phyloP scores from a whole-genome alignment of 2,329 filamentous ascomycete genomes.

The Aspergillus ochraceoroseus region DNA sequence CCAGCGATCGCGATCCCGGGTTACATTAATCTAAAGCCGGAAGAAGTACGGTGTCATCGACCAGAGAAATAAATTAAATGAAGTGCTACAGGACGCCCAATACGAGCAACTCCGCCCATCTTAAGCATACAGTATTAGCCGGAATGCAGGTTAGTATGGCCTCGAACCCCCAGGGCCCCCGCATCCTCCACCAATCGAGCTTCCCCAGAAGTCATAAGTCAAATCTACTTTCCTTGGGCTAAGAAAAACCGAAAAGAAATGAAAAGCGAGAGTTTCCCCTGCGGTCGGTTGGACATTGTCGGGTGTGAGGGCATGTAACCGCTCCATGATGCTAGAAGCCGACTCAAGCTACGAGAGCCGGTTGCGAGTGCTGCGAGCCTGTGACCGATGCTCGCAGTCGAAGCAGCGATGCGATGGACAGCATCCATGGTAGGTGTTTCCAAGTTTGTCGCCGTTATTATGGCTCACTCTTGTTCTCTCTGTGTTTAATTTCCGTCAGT shows the following conservation, averaged over 20 bases:
- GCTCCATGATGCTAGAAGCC: slow-evolving; percentile 3
- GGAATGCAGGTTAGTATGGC: neutral
- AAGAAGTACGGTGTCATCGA: too few relatives aligned
- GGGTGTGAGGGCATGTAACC: neutral
- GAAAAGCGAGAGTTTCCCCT: too few relatives aligned
- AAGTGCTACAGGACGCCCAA: too few relatives aligned
- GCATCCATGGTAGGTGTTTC: slow-evolving; percentile 9
- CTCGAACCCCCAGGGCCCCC: neutral
- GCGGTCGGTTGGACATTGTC: neutral
- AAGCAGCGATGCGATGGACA: slow-evolving; percentile 12
- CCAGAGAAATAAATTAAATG: too few relatives aligned
- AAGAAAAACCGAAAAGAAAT: neutral
- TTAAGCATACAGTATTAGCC: slow-evolving; percentile 2
- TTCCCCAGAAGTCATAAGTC: slow-evolving; percentile 5
- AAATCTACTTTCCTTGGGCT: too few relatives aligned
- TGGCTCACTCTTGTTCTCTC: neutral
- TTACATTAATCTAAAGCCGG: too few relatives aligned
- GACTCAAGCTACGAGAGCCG: slow-evolving; percentile 5
- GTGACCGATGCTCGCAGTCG: slow-evolving; percentile 12
- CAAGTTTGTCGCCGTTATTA: neutral
- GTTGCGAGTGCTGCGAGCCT: slow-evolving; percentile 10
- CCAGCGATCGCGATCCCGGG: too few relatives aligned
- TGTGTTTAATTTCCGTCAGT: neutral
- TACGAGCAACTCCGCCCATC: too few relatives aligned
- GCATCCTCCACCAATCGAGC: slow-evolving; percentile 1